phyloP scores from a whole-genome alignment of 1,139 yeast genomes.

The Kodamaea fungicola region DNA sequence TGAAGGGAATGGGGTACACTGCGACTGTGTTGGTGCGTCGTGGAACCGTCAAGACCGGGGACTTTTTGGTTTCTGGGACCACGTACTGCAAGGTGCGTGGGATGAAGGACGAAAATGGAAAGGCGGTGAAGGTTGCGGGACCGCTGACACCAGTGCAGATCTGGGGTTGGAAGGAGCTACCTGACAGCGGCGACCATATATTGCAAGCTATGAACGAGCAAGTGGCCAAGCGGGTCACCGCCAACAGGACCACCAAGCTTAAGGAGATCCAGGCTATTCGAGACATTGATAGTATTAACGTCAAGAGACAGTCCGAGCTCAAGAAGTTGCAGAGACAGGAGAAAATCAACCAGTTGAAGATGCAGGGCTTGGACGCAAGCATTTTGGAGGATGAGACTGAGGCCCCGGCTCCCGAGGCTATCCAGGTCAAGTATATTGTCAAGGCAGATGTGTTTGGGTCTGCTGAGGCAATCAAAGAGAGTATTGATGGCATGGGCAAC shows the following conservation, averaged over 20 bases:
- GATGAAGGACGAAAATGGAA: slow-evolving; percentile 75
- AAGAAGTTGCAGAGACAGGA: slow-evolving; percentile 49
- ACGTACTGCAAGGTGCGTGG: slow-evolving; percentile 84
- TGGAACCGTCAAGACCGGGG: slow-evolving; percentile 72
- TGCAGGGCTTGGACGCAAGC: slow-evolving; percentile 53
- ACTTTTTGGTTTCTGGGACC: slow-evolving; percentile 74
- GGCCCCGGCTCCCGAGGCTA: slow-evolving; percentile 25
- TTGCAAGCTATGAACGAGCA: slow-evolving; percentile 73
- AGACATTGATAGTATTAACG: slow-evolving; percentile 70
- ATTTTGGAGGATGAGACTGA: slow-evolving; percentile 31
- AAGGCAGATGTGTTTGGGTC: slow-evolving; percentile 86
- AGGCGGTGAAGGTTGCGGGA: slow-evolving; percentile 59
- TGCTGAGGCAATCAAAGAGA: slow-evolving; percentile 64
- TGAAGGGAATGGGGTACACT: slow-evolving; percentile 79
- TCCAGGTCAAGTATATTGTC: slow-evolving; percentile 58
- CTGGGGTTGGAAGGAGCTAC: slow-evolving; percentile 92
- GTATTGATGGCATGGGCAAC: slow-evolving; percentile 78
- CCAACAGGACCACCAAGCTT: slow-evolving; percentile 55
- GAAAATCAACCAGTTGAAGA: slow-evolving; percentile 50
- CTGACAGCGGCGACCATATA: slow-evolving; percentile 86
- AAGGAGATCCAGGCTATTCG: slow-evolving; percentile 59
- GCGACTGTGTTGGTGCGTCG: slow-evolving; percentile 82
- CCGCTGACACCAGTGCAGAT: slow-evolving; percentile 93
- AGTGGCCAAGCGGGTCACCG: slow-evolving; percentile 70
- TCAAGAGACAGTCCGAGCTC: slow-evolving; percentile 45